phyloP scores from a whole-genome alignment of 306 rosid genomes.

The Castanopsis chinensis region DNA sequence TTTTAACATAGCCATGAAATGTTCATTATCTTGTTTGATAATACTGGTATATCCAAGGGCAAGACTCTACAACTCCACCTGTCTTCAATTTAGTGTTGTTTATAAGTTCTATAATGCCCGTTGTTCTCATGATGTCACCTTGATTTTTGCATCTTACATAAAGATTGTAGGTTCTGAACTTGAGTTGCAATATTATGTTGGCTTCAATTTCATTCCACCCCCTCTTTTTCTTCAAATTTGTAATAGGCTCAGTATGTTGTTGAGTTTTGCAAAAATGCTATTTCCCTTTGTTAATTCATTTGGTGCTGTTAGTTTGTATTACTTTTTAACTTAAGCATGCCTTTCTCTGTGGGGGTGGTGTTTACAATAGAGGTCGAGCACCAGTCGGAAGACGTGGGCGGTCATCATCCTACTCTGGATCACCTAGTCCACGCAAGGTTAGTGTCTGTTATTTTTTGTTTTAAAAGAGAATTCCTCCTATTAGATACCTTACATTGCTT shows the following conservation, averaged over 20 bases:
- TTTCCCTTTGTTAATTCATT: too few relatives aligned
- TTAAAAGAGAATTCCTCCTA: conserved; percentile 1
- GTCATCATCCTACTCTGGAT: too few relatives aligned
- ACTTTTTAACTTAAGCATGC: too few relatives aligned
- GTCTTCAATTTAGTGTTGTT: not conserved
- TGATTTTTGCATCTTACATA: not conserved
- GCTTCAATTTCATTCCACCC: too few relatives aligned
- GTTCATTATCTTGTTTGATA: not conserved
- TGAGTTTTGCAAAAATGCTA: too few relatives aligned
- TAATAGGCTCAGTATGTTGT: too few relatives aligned
- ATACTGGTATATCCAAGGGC: not conserved
- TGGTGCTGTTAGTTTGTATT: too few relatives aligned
- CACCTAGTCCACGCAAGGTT: conserved; percentile 80
- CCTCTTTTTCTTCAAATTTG: too few relatives aligned
- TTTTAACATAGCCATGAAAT: not conserved
- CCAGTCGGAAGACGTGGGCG: too few relatives aligned
- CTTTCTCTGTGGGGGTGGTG: too few relatives aligned
- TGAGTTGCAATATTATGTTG: not conserved
- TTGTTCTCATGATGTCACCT: not conserved
- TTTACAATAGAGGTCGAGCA: too few relatives aligned
- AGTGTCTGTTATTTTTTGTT: conserved; percentile 10
- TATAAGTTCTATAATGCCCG: not conserved
- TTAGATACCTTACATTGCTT: conserved; percentile 8
- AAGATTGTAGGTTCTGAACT: not conserved
- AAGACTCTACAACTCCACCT: not conserved